Percentiles rank a stretch among this genome's conserved stretches.
Conservation (phyloP, 73 alveolate genomes). For the Blepharisma japonicum region DNA sequence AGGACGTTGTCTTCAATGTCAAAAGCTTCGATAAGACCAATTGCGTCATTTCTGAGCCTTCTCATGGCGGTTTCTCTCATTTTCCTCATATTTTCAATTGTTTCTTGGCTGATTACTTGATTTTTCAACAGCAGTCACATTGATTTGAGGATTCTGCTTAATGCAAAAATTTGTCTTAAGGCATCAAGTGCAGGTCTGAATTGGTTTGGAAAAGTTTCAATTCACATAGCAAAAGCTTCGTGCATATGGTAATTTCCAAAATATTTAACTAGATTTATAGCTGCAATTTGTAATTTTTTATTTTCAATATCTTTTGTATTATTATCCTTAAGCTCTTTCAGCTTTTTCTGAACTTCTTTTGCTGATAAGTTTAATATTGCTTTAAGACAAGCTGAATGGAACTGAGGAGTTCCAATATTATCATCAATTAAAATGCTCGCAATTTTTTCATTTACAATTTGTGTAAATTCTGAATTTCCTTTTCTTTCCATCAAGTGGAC, state of each 20-base stretch:
- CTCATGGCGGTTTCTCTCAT: background rate
- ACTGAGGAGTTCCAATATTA: no score
- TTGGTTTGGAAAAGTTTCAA: background rate
- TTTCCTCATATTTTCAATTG: background rate
- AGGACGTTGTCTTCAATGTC: constrained; percentile 3
- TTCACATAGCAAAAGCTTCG: background rate
- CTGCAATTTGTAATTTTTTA: constrained; percentile 16
- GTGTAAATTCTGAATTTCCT: no score
- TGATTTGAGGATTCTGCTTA: background rate
- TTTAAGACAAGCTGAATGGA: no score
- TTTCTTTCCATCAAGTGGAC: no score
- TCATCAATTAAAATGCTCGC: no score
- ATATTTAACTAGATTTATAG: background rate
- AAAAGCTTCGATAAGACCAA: constrained; percentile 25
- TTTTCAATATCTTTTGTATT: background rate
- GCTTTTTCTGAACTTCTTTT: background rate
- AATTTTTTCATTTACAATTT: no score
- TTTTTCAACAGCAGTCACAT: no score
- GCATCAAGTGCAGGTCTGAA: background rate
- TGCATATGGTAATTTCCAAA: background rate
- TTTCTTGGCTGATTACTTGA: background rate
- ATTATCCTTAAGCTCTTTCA: background rate
- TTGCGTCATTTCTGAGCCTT: constrained; percentile 14
- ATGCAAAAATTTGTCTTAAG: constrained; percentile 6
- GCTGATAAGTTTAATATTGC: no score